A percentile compares a stretch with the other conserved stretches of the same genome.
These are phyloP conservation scores for Aspergillus tamarii DNA, from an alignment of 2,329 filamentous ascomycete genomes.

Conservation along the genomic window DNA sequence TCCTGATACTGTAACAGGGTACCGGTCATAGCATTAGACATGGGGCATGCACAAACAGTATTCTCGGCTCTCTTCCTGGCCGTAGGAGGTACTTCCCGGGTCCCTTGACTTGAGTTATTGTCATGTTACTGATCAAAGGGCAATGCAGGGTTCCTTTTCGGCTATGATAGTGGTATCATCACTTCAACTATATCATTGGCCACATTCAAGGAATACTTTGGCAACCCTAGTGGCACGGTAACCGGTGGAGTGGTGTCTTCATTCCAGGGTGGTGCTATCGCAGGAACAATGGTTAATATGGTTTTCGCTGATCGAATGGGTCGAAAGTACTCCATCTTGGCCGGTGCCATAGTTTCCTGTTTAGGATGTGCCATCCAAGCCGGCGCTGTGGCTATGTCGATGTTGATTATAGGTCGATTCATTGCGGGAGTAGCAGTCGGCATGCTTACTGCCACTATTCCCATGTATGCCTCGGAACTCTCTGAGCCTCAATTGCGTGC, in stretches of 20 bases:
- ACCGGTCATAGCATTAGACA: not conserved
- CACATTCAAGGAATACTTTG: slow-evolving; percentile 31
- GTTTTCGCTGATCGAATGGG: slow-evolving; percentile 3
- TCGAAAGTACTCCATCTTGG: slow-evolving; percentile 4
- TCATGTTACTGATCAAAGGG: not conserved
- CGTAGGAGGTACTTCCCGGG: slow-evolving; percentile 20
- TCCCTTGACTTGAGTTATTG: not conserved
- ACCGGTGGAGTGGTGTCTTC: slow-evolving; percentile 41
- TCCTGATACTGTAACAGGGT: not conserved
- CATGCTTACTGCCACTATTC: slow-evolving; percentile 31
- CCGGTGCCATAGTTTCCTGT: slow-evolving; percentile 1
- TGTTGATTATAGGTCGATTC: slow-evolving; percentile 35
- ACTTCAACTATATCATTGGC: slow-evolving; percentile 35
- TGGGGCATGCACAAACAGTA: slow-evolving; percentile 13
- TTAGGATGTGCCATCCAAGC: slow-evolving; percentile 28
- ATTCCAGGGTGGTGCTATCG: slow-evolving; percentile 41
- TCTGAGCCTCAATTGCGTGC: slow-evolving; percentile 36
- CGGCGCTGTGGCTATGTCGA: slow-evolving; percentile 28
- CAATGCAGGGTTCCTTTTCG: slow-evolving; percentile 33
- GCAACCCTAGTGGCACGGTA: slow-evolving; percentile 21
- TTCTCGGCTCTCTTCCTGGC: slow-evolving; percentile 25
- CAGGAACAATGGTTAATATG: slow-evolving; percentile 11
- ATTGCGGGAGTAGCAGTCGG: slow-evolving; percentile 33
- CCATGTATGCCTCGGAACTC: slow-evolving; percentile 39
- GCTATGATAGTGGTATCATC: slow-evolving; percentile 38